Conservation (phyloP, 2,329 filamentous ascomycete species). For the Aspergillus pseudoterreus region DNA sequence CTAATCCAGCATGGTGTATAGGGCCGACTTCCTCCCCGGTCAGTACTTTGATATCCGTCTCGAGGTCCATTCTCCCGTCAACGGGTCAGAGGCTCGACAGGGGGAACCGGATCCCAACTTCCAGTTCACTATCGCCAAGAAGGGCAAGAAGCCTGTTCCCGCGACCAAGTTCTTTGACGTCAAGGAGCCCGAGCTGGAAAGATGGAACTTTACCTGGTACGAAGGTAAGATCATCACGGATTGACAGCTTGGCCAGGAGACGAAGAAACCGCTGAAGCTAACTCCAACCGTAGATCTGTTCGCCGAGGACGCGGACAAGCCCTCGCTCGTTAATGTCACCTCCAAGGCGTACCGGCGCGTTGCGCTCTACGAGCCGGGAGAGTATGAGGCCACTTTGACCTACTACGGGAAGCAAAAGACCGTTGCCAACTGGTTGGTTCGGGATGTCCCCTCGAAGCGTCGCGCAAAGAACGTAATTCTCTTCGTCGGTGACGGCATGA, state of each 20-base stretch:
- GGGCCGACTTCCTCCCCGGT: constrained; percentile 75
- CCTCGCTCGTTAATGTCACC: constrained; percentile 74
- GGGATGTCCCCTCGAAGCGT: constrained; percentile 64
- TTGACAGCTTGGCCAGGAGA: too few relatives aligned
- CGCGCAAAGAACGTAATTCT: constrained; percentile 82
- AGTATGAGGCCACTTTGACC: constrained; percentile 70
- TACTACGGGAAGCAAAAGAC: constrained; percentile 73
- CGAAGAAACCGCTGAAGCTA: constrained; percentile 1
- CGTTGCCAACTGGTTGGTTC: constrained; percentile 71
- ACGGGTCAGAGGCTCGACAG: constrained; percentile 74
- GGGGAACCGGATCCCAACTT: constrained; percentile 67
- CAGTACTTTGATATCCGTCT: constrained; percentile 82
- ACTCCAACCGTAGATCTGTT: constrained; percentile 57
- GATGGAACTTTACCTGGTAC: constrained; percentile 80
- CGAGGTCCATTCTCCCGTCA: constrained; percentile 76
- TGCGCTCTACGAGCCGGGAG: constrained; percentile 72
- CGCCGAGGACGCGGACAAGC: constrained; percentile 65
- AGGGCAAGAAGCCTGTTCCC: constrained; percentile 51
- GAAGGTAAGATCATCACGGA: constrained; percentile 51
- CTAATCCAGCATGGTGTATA: constrained; percentile 16
- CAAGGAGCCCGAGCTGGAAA: constrained; percentile 68
- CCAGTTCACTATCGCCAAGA: constrained; percentile 70
- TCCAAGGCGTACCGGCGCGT: constrained; percentile 74
- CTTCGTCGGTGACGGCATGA: constrained; percentile 71
- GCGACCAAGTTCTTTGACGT: constrained; percentile 67